Evolutionary conservation across 2,329 filamentous ascomycete species (phyloP).

Genomic region (Phoma herbarum): DNA sequence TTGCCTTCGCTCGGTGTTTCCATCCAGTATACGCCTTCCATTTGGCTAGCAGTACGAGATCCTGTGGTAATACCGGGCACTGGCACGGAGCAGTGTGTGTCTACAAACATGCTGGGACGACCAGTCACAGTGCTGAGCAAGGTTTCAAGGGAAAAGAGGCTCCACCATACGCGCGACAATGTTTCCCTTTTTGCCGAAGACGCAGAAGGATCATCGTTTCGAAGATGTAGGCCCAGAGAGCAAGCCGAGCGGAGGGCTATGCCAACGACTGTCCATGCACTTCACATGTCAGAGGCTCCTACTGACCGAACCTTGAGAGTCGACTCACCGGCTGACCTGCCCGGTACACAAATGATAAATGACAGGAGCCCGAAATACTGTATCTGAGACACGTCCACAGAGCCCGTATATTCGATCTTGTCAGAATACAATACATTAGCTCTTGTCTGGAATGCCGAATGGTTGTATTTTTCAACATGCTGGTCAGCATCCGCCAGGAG

Average conservation of each 20-base stretch:
- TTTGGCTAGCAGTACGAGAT: no score
- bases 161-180: background rate
- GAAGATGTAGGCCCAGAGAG: background rate
- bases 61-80: no score
- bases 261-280: background rate
- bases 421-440: background rate
- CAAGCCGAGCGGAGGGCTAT: background rate
- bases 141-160: background rate
- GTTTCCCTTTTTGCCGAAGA: background rate
- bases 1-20: background rate
- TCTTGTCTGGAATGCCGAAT: conserved; percentile 5
- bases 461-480: background rate
- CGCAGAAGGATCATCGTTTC: background rate
- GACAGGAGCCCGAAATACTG: conserved; percentile 33
- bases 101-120: background rate
- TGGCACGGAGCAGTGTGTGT: background rate
- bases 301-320: no score
- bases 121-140: background rate
- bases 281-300: background rate
- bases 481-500: background rate
- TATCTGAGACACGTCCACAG: conserved; percentile 29
- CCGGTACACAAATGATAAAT: background rate
- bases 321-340: background rate
- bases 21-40: background rate
- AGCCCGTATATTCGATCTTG: background rate